Evolutionary conservation across 2,329 filamentous ascomycete species (phyloP), one percentile per base, ranked within the genome.

Genomic region (Talaromyces funiculosus): DNA sequence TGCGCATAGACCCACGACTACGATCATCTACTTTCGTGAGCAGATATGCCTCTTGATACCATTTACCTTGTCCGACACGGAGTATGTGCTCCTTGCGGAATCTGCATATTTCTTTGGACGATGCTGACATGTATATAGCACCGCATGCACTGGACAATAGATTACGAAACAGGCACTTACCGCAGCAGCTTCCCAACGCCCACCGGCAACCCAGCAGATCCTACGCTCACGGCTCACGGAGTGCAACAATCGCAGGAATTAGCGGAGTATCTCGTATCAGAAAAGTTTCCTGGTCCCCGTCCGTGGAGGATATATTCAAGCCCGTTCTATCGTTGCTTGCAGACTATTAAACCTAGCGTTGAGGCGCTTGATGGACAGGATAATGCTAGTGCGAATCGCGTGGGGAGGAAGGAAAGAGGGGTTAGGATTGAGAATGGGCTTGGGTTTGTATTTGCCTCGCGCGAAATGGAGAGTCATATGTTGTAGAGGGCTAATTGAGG

Each of bases 171-270:
- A 38, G 93, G 94, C 57, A 82, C 82, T 67, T 97, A 97, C 79
- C 84, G 82, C 58, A 80, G 89, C 24, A 81, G 81, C 61, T 85
- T 94, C 65, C 85, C 82, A 43, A 91, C 90, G 38, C 93, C 94
- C 0, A 97, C 94, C 5, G 90, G 90, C 57, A 92, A 96, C 64
- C 83, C 92, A 3, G 89, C 89, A 26, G 94, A 99, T 72, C 92
- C 92, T 49, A 87, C 90, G 9, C 83, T 99, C 67, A 92, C 92
- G 7, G 86, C 90, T 22, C 88, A 97, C 71, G 94, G 94, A 61
- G 88, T 95, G 42, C 82, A 85, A 56, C 94, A 99, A 79, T 86
- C 92, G 22, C 81, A 84, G 63, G 87, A 97, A 75, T 82, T 97
- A 51, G 92, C 82, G 2, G 68, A 64, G 6, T 71, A 78, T 53